phyloP scores from a whole-genome alignment of 345 rosid genomes.

The Murraya paniculata region DNA sequence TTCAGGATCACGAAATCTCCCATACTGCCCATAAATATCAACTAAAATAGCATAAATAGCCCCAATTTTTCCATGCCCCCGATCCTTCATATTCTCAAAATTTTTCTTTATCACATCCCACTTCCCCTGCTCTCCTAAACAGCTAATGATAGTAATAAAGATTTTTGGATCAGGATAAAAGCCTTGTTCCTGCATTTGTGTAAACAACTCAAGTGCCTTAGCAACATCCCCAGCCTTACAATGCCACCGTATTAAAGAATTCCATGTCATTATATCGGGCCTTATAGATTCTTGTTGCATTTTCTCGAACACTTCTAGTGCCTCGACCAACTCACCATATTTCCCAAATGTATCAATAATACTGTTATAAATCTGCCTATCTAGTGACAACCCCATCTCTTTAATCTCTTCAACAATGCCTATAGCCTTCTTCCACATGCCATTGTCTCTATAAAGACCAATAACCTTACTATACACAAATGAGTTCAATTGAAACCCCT shows the following conservation, averaged over 20 bases:
- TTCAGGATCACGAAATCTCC: slow-evolving; percentile 49
- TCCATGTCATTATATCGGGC: slow-evolving; percentile 64
- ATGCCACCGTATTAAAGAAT: slow-evolving; percentile 60
- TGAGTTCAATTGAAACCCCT: slow-evolving; percentile 36
- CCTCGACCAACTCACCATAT: slow-evolving; percentile 56
- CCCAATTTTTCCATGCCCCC: slow-evolving; percentile 39
- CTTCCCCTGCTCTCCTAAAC: slow-evolving; percentile 63
- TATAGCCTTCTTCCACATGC: slow-evolving; percentile 80
- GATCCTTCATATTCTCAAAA: slow-evolving; percentile 39
- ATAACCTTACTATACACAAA: slow-evolving; percentile 56
- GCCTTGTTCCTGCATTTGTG: slow-evolving; percentile 60
- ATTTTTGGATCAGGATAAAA: slow-evolving; percentile 62
- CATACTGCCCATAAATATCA: slow-evolving; percentile 61
- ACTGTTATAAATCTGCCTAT: slow-evolving; percentile 53
- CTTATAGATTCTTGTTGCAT: slow-evolving; percentile 43
- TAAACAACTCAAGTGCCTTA: slow-evolving; percentile 48
- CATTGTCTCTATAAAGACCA: slow-evolving; percentile 65
- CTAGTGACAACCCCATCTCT: slow-evolving; percentile 45
- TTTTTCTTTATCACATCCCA: slow-evolving; percentile 48
- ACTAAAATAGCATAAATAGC: slow-evolving; percentile 52
- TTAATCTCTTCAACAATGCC: slow-evolving; percentile 53
- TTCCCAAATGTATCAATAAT: slow-evolving; percentile 61
- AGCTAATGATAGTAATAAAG: slow-evolving; percentile 45
- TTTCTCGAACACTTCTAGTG: slow-evolving; percentile 42
- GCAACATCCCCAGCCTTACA: slow-evolving; percentile 47